Conservation (phyloP, 148 eudicot species). For the Limonium bicolor region DNA sequence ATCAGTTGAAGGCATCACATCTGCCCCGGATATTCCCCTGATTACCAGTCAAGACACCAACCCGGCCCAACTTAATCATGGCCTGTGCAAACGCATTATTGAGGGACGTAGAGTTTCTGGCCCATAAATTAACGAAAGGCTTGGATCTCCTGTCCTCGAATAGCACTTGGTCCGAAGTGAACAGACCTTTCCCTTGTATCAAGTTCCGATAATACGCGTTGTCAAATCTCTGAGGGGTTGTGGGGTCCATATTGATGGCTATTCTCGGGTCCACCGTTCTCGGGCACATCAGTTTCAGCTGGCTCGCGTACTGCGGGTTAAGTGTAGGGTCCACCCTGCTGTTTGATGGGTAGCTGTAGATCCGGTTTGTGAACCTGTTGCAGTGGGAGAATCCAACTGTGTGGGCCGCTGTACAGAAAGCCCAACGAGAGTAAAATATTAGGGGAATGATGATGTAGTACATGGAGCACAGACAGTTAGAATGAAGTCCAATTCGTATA, state of each 20-base stretch:
- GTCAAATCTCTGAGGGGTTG: conserved; percentile 47
- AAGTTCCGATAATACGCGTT: conserved; percentile 50
- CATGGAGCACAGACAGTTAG: too few species aligned
- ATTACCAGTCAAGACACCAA: conserved; percentile 50
- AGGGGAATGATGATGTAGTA: too few species aligned
- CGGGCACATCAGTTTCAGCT: conserved; percentile 46
- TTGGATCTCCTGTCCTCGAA: conserved; percentile 32
- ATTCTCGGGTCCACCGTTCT: conserved; percentile 41
- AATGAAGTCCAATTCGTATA: too few species aligned
- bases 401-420: conserved; percentile 65
- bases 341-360: conserved; percentile 30
- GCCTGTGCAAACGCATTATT: conserved; percentile 34
- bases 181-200: conserved; percentile 34
- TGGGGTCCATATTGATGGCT: conserved; percentile 59
- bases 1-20: conserved; percentile 2
- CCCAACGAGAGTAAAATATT: too few species aligned
- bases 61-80: conserved; percentile 56
- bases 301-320: conserved; percentile 28
- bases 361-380: conserved; percentile 38
- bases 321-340: conserved; percentile 48
- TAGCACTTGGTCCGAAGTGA: conserved; percentile 52
- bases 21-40: conserved; percentile 43
- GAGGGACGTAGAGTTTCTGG: conserved; percentile 28
- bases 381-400: conserved; percentile 71
- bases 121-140: conserved; percentile 39